A percentile compares a stretch with the other conserved stretches of the same genome.
These are phyloP conservation scores for Trametes sanguinea DNA, from an alignment of 768 basidiomycete genomes.

Conservation along the genomic window DNA sequence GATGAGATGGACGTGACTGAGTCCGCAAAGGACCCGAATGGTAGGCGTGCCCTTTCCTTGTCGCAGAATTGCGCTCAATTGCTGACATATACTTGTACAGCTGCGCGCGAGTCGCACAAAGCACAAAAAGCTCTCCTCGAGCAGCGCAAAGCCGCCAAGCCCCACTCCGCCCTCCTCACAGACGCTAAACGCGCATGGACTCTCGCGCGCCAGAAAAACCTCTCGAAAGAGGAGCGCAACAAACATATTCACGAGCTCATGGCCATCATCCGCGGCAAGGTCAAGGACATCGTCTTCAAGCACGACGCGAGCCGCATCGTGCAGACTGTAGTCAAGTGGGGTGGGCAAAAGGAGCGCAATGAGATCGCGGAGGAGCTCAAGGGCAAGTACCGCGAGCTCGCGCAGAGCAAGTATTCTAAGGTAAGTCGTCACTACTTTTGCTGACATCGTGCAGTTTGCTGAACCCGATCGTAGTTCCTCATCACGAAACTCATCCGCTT, in stretches of 20 bases:
- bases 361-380: slow-evolving; percentile 84
- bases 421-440: too few relatives aligned
- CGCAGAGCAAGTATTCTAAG: slow-evolving; percentile 90
- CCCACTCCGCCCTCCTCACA: slow-evolving; percentile 66
- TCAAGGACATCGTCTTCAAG: slow-evolving; percentile 86
- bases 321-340: slow-evolving; percentile 81
- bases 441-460: too few relatives aligned
- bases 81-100: slow-evolving; percentile 36
- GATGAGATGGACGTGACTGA: slow-evolving; percentile 32
- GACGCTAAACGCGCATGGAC: slow-evolving; percentile 82
- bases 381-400: slow-evolving; percentile 74
- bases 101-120: slow-evolving; percentile 68
- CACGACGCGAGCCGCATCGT: slow-evolving; percentile 90
- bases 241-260: slow-evolving; percentile 76
- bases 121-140: slow-evolving; percentile 65
- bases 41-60: slow-evolving; percentile 38
- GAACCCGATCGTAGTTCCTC: slow-evolving; percentile 57
- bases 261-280: slow-evolving; percentile 73
- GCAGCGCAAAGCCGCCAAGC: slow-evolving; percentile 76
- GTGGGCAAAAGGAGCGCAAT: slow-evolving; percentile 69
- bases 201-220: slow-evolving; percentile 69
- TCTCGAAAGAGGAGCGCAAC: slow-evolving; percentile 69
- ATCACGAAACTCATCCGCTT: slow-evolving; percentile 77
- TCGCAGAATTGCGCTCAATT: neutral
- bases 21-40: slow-evolving; percentile 55